Conservation (phyloP, 257 asterid species). For the Nicotiana sylvestris region DNA sequence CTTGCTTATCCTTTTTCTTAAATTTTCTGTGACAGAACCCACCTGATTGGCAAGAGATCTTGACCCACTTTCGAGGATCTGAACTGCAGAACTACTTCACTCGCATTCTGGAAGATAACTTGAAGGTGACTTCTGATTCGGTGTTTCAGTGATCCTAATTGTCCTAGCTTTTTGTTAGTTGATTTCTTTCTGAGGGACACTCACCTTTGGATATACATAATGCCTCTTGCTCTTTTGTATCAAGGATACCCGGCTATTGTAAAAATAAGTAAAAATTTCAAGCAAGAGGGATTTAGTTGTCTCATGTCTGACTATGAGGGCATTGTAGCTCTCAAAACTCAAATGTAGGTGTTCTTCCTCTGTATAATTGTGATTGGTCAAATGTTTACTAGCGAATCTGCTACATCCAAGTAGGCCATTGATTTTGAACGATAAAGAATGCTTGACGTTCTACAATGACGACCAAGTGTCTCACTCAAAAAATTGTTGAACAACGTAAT, state of each 20-base stretch:
- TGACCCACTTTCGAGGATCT: conserved; percentile 96
- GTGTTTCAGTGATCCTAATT: not conserved
- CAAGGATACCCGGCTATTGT: not conserved
- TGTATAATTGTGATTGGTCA: not conserved
- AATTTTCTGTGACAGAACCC: conserved; percentile 64
- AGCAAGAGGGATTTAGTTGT: not conserved
- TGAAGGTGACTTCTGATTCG: conserved; percentile 53
- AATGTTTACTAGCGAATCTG: not conserved
- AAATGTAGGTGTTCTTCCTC: not conserved
- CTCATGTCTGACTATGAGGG: conserved; percentile 2
- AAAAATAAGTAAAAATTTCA: not conserved
- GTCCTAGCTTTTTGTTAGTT: not conserved
- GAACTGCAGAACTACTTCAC: conserved; percentile 96
- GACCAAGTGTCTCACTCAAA: not conserved
- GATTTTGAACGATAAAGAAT: not conserved
- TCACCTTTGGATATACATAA: not conserved
- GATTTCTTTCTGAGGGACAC: not conserved
- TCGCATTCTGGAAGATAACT: conserved; percentile 92
- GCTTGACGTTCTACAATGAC: not conserved
- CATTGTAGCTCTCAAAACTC: not conserved
- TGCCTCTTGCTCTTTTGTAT: not conserved
- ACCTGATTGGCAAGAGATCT: conserved; percentile 99
- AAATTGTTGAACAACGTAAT: not conserved
- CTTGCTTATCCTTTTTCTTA: conserved; percentile 21
- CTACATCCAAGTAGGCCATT: not conserved